A percentile compares a stretch with the other conserved stretches of the same genome.
Conservation (phyloP, 352 stramenopile species). For the Phytophthora pluvialis region DNA sequence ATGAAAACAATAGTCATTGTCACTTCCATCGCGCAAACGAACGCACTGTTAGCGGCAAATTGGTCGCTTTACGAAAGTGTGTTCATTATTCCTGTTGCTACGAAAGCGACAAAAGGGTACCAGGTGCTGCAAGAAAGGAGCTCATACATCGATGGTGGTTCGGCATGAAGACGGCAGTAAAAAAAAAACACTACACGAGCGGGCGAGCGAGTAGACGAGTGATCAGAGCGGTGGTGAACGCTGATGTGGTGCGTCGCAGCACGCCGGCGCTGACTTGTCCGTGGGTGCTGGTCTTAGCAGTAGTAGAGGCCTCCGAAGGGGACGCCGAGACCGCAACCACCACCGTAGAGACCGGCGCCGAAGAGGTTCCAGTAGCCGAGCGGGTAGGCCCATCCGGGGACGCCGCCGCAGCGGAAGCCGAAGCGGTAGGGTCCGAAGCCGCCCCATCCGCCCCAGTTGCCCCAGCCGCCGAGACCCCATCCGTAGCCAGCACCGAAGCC, state of each 20-base stretch:
- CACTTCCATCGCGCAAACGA: not conserved
- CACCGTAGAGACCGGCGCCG: conserved; percentile 31
- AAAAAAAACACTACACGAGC: not conserved
- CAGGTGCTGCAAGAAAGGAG: too few relatives aligned
- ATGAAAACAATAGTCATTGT: not conserved
- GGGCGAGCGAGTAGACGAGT: not conserved
- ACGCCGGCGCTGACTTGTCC: not conserved
- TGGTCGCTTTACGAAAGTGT: not conserved
- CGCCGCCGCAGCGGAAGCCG: conserved; percentile 34
- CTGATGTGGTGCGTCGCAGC: not conserved
- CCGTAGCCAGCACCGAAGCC: conserved; percentile 3
- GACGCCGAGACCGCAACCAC: conserved; percentile 28
- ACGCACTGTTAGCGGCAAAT: not conserved
- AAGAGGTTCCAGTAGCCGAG: conserved; percentile 47
- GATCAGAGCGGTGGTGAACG: not conserved
- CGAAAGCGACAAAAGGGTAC: not conserved
- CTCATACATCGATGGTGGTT: too few relatives aligned
- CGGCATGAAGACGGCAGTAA: too few relatives aligned
- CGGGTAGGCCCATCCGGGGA: conserved; percentile 44
- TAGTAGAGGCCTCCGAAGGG: conserved; percentile 35
- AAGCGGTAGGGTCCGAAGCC: conserved; percentile 90
- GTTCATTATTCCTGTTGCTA: not conserved
- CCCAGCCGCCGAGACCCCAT: conserved; percentile 21
- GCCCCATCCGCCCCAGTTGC: conserved; percentile 21
- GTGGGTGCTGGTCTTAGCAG: conserved; percentile 20